Evolutionary conservation across 2,329 filamentous ascomycete species (phyloP).

Genomic region (Colletotrichum lupini): DNA sequence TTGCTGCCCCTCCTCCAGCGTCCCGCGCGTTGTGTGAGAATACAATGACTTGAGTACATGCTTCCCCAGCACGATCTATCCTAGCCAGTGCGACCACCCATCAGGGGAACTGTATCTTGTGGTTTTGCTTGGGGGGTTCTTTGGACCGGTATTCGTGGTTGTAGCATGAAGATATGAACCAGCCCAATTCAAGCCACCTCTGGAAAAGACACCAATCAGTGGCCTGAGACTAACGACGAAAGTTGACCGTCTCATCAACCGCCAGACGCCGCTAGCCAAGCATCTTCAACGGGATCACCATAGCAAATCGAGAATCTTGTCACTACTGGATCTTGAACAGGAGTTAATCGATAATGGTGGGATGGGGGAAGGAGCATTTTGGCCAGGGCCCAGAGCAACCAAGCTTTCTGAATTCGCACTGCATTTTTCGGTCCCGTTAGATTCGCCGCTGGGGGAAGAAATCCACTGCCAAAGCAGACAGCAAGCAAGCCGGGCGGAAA

Average conservation of each 20-base stretch:
- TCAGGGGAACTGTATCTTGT: not conserved
- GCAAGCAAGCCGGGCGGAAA: not conserved
- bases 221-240: slow-evolving; percentile 36
- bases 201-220: slow-evolving; percentile 31
- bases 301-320: slow-evolving; percentile 4
- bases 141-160: not conserved
- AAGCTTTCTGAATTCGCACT: not conserved
- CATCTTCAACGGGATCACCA: slow-evolving; percentile 27
- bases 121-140: not conserved
- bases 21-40: not conserved
- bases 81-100: not conserved
- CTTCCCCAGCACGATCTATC: not conserved
- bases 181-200: slow-evolving; percentile 26
- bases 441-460: not conserved
- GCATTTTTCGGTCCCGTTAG: not conserved
- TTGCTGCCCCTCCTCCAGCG: not conserved
- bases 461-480: not conserved
- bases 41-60: not conserved
- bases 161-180: slow-evolving; percentile 27
- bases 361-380: not conserved
- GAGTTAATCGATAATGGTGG: not conserved
- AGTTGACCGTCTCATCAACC: slow-evolving; percentile 37
- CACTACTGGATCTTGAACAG: not conserved
- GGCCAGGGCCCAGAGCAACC: not conserved
- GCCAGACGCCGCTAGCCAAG: slow-evolving; percentile 33